Evolutionary conservation across 2,329 filamentous ascomycete genomes (phyloP).

Genomic region (Raffaelea ambrosiae): DNA sequence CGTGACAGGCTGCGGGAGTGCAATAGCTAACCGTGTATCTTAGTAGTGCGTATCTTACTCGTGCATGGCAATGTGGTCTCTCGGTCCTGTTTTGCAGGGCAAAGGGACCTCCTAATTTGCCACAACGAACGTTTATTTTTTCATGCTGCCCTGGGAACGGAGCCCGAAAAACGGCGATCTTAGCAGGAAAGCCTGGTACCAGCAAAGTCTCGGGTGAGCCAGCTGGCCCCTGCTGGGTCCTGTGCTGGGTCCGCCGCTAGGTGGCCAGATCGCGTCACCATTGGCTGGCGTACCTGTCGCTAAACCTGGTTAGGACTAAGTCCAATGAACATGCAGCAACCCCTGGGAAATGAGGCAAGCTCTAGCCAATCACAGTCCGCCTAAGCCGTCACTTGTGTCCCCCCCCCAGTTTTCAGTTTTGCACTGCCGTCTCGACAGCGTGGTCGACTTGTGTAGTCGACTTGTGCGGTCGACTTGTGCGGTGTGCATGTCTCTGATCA

Average conservation of each 20-base stretch:
- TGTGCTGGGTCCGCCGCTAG: background rate
- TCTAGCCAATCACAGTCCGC: background rate
- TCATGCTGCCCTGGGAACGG: too few species aligned
- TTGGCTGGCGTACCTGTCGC: conserved; percentile 7
- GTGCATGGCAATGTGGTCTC: too few species aligned
- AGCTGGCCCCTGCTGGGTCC: background rate
- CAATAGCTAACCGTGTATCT: too few species aligned
- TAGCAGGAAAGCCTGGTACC: background rate
- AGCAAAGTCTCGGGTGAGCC: background rate
- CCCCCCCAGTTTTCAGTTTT: background rate
- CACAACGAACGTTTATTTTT: too few species aligned
- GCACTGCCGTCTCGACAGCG: too few species aligned
- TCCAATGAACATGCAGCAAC: background rate
- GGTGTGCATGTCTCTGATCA: too few species aligned
- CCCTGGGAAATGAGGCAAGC: conserved; percentile 1
- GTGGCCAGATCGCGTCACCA: background rate
- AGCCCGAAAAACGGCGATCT: background rate
- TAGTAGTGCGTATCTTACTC: too few species aligned
- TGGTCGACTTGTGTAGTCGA: too few species aligned
- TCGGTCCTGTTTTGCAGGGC: too few species aligned
- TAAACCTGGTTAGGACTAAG: conserved; percentile 11
- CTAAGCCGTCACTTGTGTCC: background rate
- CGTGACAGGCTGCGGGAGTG: too few species aligned
- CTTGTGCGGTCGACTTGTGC: too few species aligned
- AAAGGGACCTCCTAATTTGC: too few species aligned